Evolutionary conservation across 164 flowering plant genomes (phyloP), one percentile per base, ranked within the genome.

Genomic region (Dillenia suffruticosa): DNA sequence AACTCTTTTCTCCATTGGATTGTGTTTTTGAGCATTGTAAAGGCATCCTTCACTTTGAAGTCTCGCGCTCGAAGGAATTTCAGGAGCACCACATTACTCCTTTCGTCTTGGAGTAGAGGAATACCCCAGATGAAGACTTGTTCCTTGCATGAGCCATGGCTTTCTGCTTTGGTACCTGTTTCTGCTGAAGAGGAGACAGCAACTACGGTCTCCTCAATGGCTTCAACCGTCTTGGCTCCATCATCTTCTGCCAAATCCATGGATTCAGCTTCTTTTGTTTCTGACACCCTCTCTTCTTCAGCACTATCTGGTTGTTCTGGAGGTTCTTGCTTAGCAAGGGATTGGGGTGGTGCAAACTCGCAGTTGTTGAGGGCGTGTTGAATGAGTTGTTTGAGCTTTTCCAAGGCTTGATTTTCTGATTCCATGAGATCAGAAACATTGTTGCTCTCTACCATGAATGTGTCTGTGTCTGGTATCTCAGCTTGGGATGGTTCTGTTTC

Each of bases 41-140:
- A 77, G 0, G 98, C 89, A 0, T 93, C 97, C 68, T 85, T 93
- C 58, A 77, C 87, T 67, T 89, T 93, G 79, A 88, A 93, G 24
- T 93, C 98, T 58, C 98, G 74, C 7, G 98, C 98, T 51, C 98
- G 51, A 7, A 93, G 75, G 80, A 93, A 90, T 53, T 93, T 93
- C 70, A 88, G 67, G 9, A 93, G 88, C 52, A 93, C 70, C 40
- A 78, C 85, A 63, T 93, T 94, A 70, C 79, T 84, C 61, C 72
- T 63, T 46, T 88, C 98, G 56, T 88, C 97, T 0, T 63, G 78
- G 0, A 93, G 76, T 8, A 90, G 88, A 0, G 83, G 83, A 26
- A 93, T 71, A 17, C 96, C 98, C 86, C 86, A 93, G 8, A 88
- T 81, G 19, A 60, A 80, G 0, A 88, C 89, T 70, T 88, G 48